Percentiles rank a stretch among this genome's conserved stretches.
phyloP scores from a whole-genome alignment of 176 grass and related monocot species.

The Rhynchospora breviuscula region DNA sequence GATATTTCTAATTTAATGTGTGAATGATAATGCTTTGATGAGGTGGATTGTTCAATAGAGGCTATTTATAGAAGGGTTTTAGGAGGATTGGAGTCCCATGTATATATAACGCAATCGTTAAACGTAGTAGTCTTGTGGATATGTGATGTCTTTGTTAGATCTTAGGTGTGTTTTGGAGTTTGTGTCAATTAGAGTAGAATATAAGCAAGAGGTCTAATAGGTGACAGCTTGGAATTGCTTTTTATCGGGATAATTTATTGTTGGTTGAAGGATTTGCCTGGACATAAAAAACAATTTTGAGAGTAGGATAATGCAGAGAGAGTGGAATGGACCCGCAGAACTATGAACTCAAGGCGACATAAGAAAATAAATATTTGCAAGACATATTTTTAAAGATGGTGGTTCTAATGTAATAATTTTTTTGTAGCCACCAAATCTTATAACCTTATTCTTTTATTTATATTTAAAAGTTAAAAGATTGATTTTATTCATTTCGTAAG shows the following conservation, averaged over 20 bases:
- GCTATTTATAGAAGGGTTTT: slow-evolving; percentile 7
- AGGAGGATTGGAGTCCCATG: not conserved
- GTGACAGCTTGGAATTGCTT: not conserved
- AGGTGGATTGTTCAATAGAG: not conserved
- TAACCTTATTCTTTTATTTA: too few relatives aligned
- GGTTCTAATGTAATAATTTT: too few relatives aligned
- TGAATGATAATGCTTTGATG: not conserved
- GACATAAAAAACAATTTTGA: not conserved
- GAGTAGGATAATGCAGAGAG: not conserved
- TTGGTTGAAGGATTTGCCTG: not conserved
- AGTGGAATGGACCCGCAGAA: not conserved
- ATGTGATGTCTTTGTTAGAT: not conserved
- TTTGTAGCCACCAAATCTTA: too few relatives aligned
- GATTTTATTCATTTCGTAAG: too few relatives aligned
- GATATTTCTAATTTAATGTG: not conserved
- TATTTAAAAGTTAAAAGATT: too few relatives aligned
- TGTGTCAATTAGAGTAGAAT: slow-evolving; percentile 3
- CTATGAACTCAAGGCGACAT: not conserved
- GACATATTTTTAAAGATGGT: too few relatives aligned
- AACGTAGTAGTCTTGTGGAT: not conserved
- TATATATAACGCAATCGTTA: not conserved
- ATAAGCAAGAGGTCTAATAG: not conserved
- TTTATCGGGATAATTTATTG: not conserved
- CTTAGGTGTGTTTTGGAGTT: not conserved
- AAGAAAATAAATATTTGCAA: not conserved